Evolutionary conservation across 2,329 filamentous ascomycete species (phyloP).

Genomic region (Ascochyta lentis): DNA sequence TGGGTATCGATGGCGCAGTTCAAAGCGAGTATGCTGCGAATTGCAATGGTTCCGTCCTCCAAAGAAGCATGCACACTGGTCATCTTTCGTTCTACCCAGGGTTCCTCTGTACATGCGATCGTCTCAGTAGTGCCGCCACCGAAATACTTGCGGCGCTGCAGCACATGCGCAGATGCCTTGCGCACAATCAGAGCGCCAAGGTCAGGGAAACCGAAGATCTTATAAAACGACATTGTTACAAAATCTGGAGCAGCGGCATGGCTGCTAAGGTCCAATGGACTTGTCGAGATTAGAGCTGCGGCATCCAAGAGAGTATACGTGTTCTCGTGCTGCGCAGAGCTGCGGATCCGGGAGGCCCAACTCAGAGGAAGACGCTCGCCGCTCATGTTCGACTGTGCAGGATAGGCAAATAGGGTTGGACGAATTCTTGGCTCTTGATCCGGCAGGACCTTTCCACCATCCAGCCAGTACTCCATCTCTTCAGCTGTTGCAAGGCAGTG

Average conservation of each 20-base stretch:
- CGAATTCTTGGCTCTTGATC: slow-evolving; percentile 19
- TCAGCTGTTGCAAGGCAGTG: slow-evolving; percentile 69
- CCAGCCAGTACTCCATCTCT: slow-evolving; percentile 71
- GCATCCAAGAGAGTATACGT: slow-evolving; percentile 75
- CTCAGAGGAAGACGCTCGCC: slow-evolving; percentile 74
- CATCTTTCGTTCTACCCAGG: slow-evolving; percentile 63
- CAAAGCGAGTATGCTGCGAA: slow-evolving; percentile 69
- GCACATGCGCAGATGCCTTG: slow-evolving; percentile 67
- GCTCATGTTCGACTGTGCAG: slow-evolving; percentile 92
- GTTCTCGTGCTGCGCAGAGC: slow-evolving; percentile 49
- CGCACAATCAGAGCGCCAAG: slow-evolving; percentile 84
- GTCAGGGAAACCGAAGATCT: slow-evolving; percentile 95
- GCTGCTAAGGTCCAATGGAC: slow-evolving; percentile 62
- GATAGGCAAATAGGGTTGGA: slow-evolving; percentile 71
- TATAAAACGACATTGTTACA: slow-evolving; percentile 85
- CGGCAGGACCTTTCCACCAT: not conserved
- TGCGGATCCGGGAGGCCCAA: slow-evolving; percentile 55
- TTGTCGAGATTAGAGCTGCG: slow-evolving; percentile 69
- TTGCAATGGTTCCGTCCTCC: slow-evolving; percentile 72
- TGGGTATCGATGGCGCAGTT: slow-evolving; percentile 66
- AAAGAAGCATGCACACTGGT: slow-evolving; percentile 65
- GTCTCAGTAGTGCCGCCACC: slow-evolving; percentile 70
- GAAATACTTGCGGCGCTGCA: slow-evolving; percentile 66
- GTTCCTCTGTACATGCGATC: slow-evolving; percentile 60
- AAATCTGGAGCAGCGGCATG: slow-evolving; percentile 76